Conservation (phyloP, 768 basidiomycete genomes). For the Pholiota molesta region DNA sequence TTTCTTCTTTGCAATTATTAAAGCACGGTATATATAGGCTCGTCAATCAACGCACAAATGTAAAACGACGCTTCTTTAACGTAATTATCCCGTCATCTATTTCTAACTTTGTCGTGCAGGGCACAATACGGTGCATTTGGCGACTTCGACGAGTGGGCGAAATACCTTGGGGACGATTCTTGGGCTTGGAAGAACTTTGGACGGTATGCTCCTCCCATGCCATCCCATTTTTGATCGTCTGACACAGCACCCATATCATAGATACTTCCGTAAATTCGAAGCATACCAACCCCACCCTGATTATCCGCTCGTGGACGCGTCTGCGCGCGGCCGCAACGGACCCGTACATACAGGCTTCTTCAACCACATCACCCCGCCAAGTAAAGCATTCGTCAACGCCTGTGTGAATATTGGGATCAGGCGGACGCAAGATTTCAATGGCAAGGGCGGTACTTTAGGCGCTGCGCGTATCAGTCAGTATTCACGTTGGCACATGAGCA, state of each 20-base stretch:
- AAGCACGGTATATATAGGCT: constrained; percentile 38
- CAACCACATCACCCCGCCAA: constrained; percentile 46
- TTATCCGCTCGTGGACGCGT: constrained; percentile 53
- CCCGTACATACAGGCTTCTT: constrained; percentile 63
- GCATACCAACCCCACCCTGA: constrained; percentile 51
- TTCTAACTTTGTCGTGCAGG: constrained; percentile 28
- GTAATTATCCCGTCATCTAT: no score
- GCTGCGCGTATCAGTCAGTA: constrained; percentile 53
- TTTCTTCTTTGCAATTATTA: background rate
- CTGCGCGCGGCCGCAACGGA: constrained; percentile 51
- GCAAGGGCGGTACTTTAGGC: constrained; percentile 59
- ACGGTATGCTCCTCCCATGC: constrained; percentile 32
- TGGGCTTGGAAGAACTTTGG: constrained; percentile 63
- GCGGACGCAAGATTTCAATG: constrained; percentile 61
- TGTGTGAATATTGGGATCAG: constrained; percentile 59
- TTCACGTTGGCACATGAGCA: background rate
- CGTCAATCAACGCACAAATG: constrained; percentile 67
- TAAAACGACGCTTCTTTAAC: no score
- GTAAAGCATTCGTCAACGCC: constrained; percentile 55
- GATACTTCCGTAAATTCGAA: constrained; percentile 74
- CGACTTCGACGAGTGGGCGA: constrained; percentile 72
- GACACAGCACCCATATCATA: constrained; percentile 22
- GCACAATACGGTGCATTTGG: constrained; percentile 70
- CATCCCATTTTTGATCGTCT: background rate
- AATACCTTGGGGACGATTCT: constrained; percentile 51